Conservation (phyloP, 2,329 filamentous ascomycete species). For the Lecanosticta acicola region DNA sequence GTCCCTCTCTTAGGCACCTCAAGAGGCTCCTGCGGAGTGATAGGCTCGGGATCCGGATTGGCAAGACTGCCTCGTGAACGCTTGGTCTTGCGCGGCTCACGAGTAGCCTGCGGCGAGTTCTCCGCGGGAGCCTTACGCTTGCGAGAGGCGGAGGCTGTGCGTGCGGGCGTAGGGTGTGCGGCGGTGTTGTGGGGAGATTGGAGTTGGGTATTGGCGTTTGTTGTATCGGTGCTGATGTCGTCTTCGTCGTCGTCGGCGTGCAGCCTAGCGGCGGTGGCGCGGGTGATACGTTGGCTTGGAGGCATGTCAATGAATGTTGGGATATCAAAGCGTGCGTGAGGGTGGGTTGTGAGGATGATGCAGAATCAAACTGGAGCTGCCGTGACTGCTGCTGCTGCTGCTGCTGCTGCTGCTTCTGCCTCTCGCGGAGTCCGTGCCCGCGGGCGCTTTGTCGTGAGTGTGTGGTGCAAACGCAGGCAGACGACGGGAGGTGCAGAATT, state of each 20-base stretch:
- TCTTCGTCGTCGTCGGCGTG: slow-evolving; percentile 53
- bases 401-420: too few relatives aligned
- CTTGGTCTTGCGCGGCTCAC: slow-evolving; percentile 46
- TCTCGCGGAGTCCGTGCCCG: too few relatives aligned
- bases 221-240: slow-evolving; percentile 33
- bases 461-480: neutral
- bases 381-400: too few relatives aligned
- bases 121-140: slow-evolving; percentile 68
- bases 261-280: slow-evolving; percentile 63
- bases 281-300: slow-evolving; percentile 23
- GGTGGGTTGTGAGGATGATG: slow-evolving; percentile 3
- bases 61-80: slow-evolving; percentile 50
- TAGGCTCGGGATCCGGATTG: slow-evolving; percentile 35
- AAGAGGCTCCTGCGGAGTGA: slow-evolving; percentile 9
- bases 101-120: slow-evolving; percentile 46
- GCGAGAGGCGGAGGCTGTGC: slow-evolving; percentile 42
- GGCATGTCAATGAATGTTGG: slow-evolving; percentile 21
- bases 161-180: slow-evolving; percentile 47
- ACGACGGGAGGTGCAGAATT: too few relatives aligned
- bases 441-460: too few relatives aligned
- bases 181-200: slow-evolving; percentile 34
- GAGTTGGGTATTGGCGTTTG: slow-evolving; percentile 29
- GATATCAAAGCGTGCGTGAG: neutral
- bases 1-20: slow-evolving; percentile 55
- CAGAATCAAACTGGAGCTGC: neutral